These are phyloP conservation scores for Ramaria sp. DNA, from an alignment of 768 basidiomycete genomes.

Conservation along the genomic window DNA sequence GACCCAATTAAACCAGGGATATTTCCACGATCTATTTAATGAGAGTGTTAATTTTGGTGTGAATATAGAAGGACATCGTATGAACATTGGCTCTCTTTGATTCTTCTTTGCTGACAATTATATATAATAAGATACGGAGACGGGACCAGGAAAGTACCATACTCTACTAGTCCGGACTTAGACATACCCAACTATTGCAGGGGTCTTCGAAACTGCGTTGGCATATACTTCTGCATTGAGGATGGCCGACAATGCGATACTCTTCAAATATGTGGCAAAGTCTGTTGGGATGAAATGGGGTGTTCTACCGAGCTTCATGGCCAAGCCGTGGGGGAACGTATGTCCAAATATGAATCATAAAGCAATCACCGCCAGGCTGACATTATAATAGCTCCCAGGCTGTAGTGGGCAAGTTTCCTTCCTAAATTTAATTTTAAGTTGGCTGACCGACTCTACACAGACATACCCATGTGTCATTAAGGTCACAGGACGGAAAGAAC, in stretches of 20 bases:
- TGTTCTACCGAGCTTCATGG: constrained; percentile 95
- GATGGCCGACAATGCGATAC: constrained; percentile 85
- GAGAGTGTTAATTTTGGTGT: constrained; percentile 61
- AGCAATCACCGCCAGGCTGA: not conserved
- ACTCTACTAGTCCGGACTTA: not conserved
- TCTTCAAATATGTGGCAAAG: constrained; percentile 92
- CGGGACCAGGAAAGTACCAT: constrained; percentile 54
- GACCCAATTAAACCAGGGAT: constrained; percentile 80
- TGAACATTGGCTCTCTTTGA: constrained; percentile 16
- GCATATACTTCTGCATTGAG: constrained; percentile 69
- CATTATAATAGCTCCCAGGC: constrained; percentile 66
- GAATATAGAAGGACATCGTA: constrained; percentile 80
- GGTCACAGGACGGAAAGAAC: constrained; percentile 58
- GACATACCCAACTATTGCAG: not conserved
- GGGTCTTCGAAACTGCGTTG: constrained; percentile 74
- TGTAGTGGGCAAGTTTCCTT: constrained; percentile 69
- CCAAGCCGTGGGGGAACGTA: constrained; percentile 91
- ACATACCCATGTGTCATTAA: constrained; percentile 87
- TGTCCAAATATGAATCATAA: constrained; percentile 18
- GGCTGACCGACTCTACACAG: constrained; percentile 24
- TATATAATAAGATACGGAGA: constrained; percentile 65
- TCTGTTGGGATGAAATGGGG: constrained; percentile 84
- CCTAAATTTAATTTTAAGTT: not conserved
- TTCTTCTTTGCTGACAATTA: not conserved
- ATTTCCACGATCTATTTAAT: constrained; percentile 86